These are phyloP conservation scores for Ballota nigra DNA, from an alignment of 257 asterid species.

Conservation along the genomic window DNA sequence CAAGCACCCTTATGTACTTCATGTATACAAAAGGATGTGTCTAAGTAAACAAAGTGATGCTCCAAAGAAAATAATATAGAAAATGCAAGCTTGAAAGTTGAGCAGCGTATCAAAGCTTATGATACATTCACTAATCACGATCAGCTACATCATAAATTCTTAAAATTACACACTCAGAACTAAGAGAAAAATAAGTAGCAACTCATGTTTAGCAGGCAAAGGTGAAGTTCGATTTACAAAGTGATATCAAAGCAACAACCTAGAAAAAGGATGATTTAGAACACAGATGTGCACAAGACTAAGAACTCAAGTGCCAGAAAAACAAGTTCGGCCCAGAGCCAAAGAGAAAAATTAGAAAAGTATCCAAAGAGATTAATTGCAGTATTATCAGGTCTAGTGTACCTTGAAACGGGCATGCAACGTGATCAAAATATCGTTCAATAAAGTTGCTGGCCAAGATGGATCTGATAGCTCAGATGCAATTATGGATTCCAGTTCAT, in stretches of 20 bases:
- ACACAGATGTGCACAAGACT: conserved; percentile 1
- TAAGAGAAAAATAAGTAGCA: not conserved
- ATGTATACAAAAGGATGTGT: not conserved
- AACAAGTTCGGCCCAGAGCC: not conserved
- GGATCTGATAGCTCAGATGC: conserved; percentile 98
- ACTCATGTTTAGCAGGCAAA: conserved; percentile 14
- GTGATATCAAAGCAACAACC: not conserved
- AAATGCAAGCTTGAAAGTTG: not conserved
- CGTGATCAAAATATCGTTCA: conserved; percentile 86
- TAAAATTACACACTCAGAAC: not conserved
- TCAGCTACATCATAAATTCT: not conserved
- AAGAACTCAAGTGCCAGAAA: conserved; percentile 2
- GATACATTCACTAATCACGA: not conserved
- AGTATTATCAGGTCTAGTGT: conserved; percentile 17
- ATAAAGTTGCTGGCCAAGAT: conserved; percentile 86
- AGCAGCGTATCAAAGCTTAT: not conserved
- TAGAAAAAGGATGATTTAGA: not conserved
- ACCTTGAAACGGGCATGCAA: conserved; percentile 99
- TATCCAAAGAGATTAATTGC: not conserved
- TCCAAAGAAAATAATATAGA: not conserved
- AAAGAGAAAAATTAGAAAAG: not conserved
- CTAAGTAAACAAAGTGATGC: not conserved
- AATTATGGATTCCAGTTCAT: conserved; percentile 89
- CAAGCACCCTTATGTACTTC: not conserved
- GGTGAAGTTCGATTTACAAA: not conserved